Base-by-base conservation (phyloP, 805 yeast genomes). In the Metschnikowia corniflorae region DNA sequence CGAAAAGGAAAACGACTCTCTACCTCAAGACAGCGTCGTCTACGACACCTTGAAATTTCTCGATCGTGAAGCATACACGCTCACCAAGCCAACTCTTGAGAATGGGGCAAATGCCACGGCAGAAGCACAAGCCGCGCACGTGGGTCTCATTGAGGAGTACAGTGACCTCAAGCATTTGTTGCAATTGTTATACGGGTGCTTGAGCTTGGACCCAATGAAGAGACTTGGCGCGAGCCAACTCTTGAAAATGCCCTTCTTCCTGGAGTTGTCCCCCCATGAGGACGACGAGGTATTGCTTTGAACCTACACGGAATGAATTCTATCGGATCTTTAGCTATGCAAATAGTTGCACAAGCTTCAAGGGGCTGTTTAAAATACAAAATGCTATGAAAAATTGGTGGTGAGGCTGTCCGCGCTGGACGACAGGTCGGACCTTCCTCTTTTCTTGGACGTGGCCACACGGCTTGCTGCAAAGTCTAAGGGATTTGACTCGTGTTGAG, bases 1-100 rank as follows among this genome's bases (percentile, higher is more conserved):
- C 27, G 86, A 80, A 50, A 61, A 61, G 39, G 73, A 70, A 22
- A 75, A 73, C 29, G 81, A 71, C 5, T 77, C 87, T 2, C 61
- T 84, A 31, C 87, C 91, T 2, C 70, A 65, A 2, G 86, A 82
- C 52, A 79, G 87, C 33, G 82, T 83, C n/a, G 79, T 82, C 1
- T 69, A 70, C 59, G 89, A 84, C 47, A 71, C 86, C 0, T 59
- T 80, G 29, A 61, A 63, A 25, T 75, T 75, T 29, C 58, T 77
- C 31, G 73, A 70, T 43, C 63, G 59, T 23, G 58, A 57, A 34
- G 75, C 72, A 1, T 61, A 56, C 34, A 47, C 44, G 23, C 55
- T 66, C 24, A 43, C 49, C 4, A 55, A 53, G 38, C 65, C 69
- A 3, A 20, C 26, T 6, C 40, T 37, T 8, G 43, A 42, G 6